Evolutionary conservation across 768 basidiomycete genomes (phyloP).

Genomic region (Boletus patriciae): DNA sequence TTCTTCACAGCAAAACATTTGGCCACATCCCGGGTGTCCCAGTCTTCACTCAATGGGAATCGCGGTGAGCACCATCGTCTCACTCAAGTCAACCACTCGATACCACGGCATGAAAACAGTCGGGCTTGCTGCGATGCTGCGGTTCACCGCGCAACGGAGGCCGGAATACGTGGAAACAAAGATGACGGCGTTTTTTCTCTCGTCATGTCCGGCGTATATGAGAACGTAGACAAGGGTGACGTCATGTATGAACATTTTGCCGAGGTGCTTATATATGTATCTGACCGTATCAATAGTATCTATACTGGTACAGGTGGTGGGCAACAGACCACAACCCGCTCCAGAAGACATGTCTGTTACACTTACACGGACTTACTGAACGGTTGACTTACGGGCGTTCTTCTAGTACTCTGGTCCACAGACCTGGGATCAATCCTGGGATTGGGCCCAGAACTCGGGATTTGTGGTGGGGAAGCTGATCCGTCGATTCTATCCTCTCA

Average conservation of each 20-base stretch:
- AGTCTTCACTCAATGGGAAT: slow-evolving; percentile 21
- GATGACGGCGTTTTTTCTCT: slow-evolving; percentile 18
- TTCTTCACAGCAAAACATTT: slow-evolving; percentile 18
- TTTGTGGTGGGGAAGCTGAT: slow-evolving; percentile 14
- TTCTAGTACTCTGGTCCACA: slow-evolving; percentile 25
- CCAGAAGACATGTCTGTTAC: slow-evolving; percentile 17
- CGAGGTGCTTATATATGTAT: not conserved
- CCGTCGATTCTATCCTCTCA: not conserved
- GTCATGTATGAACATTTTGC: slow-evolving; percentile 20
- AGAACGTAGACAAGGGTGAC: slow-evolving; percentile 25
- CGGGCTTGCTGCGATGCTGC: slow-evolving; percentile 6
- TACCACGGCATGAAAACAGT: not conserved
- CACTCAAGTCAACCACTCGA: not conserved
- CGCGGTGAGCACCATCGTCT: slow-evolving; percentile 14
- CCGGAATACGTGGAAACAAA: slow-evolving; percentile 23
- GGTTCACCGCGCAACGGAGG: slow-evolving; percentile 24
- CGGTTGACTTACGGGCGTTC: slow-evolving; percentile 11
- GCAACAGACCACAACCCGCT: too few species aligned
- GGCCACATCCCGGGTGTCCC: slow-evolving; percentile 27
- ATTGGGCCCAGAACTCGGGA: not conserved
- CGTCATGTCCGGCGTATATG: slow-evolving; percentile 20
- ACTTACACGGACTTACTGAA: not conserved
- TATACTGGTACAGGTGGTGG: slow-evolving; percentile 27
- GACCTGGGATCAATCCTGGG: slow-evolving; percentile 25
- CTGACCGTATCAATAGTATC: slow-evolving; percentile 21